Conservation (phyloP, 192 early-diverging fungal species). For the Linnemannia schmuckeri region DNA sequence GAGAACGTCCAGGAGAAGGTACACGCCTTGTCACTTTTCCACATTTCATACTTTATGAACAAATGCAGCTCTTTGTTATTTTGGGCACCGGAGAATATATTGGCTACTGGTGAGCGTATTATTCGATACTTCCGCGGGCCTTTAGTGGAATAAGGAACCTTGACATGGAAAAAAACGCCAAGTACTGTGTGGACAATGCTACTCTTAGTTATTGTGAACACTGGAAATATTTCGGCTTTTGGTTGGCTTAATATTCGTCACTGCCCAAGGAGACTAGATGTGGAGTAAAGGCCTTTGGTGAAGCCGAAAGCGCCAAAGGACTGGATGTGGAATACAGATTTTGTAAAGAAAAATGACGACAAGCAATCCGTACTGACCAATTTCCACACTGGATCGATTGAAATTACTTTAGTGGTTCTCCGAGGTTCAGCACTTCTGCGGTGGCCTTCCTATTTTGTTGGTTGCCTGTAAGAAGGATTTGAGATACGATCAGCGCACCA, state of each 20-base stretch:
- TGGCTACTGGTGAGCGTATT: no score
- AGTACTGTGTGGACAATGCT: neutral
- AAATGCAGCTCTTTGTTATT: neutral
- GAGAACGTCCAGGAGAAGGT: constrained; percentile 83
- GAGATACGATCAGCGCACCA: constrained; percentile 82
- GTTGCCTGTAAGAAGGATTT: constrained; percentile 93
- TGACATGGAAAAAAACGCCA: neutral
- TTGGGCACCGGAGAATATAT: no score
- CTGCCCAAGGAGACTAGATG: no score
- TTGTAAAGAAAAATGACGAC: no score
- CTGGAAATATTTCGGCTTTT: no score
- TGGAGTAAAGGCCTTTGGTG: no score
- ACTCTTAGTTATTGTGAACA: no score
- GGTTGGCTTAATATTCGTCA: no score
- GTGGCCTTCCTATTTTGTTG: constrained; percentile 85
- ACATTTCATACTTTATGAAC: neutral
- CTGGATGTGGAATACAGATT: no score
- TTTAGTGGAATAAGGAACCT: neutral
- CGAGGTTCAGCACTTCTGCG: constrained; percentile 91
- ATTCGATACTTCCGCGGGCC: no score
- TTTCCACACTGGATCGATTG: neutral
- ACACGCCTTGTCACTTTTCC: neutral
- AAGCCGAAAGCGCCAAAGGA: no score
- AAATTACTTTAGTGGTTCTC: constrained; percentile 81
- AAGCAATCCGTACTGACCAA: neutral